Evolutionary conservation across 495 filamentous ascomycete genomes (phyloP).

Genomic region (Penicillium longicatenatum): DNA sequence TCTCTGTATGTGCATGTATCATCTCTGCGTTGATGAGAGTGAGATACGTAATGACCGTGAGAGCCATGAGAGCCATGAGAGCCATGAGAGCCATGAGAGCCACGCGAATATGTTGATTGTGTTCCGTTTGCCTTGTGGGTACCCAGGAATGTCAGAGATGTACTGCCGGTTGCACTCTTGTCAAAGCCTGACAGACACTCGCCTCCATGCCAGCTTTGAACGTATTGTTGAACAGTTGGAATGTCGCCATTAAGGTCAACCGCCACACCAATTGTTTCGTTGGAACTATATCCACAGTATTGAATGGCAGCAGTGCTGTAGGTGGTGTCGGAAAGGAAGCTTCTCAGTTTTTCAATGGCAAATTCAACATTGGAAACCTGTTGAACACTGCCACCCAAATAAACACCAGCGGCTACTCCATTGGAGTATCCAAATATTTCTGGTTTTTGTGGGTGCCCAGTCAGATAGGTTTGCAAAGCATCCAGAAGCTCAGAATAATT

Average conservation of each 20-base stretch:
- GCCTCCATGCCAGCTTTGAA: background rate
- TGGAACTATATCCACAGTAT: background rate
- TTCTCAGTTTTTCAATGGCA: background rate
- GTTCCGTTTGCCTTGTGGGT: no score
- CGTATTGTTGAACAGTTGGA: background rate
- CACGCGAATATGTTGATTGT: no score
- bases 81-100: no score
- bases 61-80: background rate
- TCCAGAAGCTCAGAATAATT: background rate
- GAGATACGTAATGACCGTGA: no score
- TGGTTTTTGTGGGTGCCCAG: background rate
- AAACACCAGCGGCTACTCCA: background rate
- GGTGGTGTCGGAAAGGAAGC: background rate
- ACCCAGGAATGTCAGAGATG: no score
- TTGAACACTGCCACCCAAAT: background rate
- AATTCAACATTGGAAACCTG: background rate
- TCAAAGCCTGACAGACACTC: background rate
- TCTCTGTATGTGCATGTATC: background rate
- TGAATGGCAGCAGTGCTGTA: background rate
- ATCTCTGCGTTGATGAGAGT: no score
- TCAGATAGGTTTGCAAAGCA: background rate
- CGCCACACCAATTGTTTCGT: background rate
- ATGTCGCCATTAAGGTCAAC: background rate
- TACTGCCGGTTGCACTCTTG: background rate
- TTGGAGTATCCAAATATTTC: background rate